Evolutionary conservation across 441 rosid species (phyloP), one percentile per base, ranked within the genome.

Genomic region (Adansonia madagascariensis): DNA sequence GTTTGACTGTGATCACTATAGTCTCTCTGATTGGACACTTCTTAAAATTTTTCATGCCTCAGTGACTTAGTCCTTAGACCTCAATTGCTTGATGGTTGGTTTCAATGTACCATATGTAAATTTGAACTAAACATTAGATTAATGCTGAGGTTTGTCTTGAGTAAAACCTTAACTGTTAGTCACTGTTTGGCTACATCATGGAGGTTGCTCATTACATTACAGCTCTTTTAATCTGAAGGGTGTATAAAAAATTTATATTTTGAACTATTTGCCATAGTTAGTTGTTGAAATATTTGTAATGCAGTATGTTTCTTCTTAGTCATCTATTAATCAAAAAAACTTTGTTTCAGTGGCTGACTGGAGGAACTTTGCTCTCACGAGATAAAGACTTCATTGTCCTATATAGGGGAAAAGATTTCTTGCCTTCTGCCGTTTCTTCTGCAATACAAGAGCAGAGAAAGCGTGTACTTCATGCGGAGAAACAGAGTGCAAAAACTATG

Each of bases 371-470:
- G 81, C 89, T 96, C 57, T 84, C 96, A 74, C 87, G 99, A 84
- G 97, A 96, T 83, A 89, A 85, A 77, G 98, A 94, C 77, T 91
- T 86, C 83, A 89, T 94, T 84, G 93, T 87, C 76, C 84, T 94
- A 74, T 96, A 96, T 83, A 86, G 99, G 82, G 99, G 99, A 84
- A 96, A 96, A 84, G 99, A 96, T 90, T 96, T 94, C 88, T 90
- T 96, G 69, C 98, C 96, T 12, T 77, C 85, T 78, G 94, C 93
- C 47, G 98, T 91, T 84, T 94, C 99, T 81, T 90, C 91, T 77
- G 95, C 93, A 75, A 89, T 96, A 83, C 86, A 89, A 86, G 91
- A 91, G 82, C 89, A 91, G 83, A 91, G 92, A 84, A 90, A 82
- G 76, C 88, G 79, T 68, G 86, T 62, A 27, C 79, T 84, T 63